These are phyloP conservation scores for Mortierella sp. DNA, from an alignment of 371 early-diverging fungal species.

Conservation along the genomic window DNA sequence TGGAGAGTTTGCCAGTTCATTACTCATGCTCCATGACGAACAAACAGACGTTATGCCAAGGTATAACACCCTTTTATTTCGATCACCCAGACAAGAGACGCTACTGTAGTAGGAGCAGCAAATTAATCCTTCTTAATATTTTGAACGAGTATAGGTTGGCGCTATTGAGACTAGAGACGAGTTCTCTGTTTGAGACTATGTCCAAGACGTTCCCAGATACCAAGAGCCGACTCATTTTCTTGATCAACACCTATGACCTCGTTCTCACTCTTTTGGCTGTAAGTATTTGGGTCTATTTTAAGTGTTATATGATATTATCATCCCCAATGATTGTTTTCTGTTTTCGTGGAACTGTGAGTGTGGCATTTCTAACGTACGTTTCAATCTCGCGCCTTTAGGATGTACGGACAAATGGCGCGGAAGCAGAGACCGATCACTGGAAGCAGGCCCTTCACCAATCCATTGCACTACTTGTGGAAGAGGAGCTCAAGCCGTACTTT, in stretches of 20 bases:
- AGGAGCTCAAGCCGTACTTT: conserved; percentile 86
- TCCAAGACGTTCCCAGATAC: conserved; percentile 79
- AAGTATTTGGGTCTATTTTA: background rate
- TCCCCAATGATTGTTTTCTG: background rate
- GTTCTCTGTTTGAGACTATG: conserved; percentile 78
- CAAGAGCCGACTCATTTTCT: conserved; percentile 80
- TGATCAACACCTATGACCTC: conserved; percentile 94
- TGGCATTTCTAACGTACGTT: background rate
- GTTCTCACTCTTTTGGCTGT: conserved; percentile 80
- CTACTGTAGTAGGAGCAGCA: background rate
- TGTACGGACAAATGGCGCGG: conserved; percentile 72
- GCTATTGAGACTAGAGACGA: conserved; percentile 85
- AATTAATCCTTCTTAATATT: background rate
- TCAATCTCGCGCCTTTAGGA: conserved; percentile 63
- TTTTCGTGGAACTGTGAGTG: background rate
- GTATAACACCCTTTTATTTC: conserved; percentile 50
- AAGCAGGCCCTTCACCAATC: conserved; percentile 76
- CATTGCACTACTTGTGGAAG: conserved; percentile 88
- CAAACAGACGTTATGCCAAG: conserved; percentile 88
- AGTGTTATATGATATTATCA: background rate
- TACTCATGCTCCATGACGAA: conserved; percentile 89
- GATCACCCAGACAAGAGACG: conserved; percentile 36
- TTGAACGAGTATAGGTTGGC: conserved; percentile 65
- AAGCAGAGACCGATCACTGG: conserved; percentile 83
- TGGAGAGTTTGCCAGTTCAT: conserved; percentile 91